Evolutionary conservation across 2,329 filamentous ascomycete genomes (phyloP), one percentile per base, ranked within the genome.

Genomic region (Albifimbria verrucaria): DNA sequence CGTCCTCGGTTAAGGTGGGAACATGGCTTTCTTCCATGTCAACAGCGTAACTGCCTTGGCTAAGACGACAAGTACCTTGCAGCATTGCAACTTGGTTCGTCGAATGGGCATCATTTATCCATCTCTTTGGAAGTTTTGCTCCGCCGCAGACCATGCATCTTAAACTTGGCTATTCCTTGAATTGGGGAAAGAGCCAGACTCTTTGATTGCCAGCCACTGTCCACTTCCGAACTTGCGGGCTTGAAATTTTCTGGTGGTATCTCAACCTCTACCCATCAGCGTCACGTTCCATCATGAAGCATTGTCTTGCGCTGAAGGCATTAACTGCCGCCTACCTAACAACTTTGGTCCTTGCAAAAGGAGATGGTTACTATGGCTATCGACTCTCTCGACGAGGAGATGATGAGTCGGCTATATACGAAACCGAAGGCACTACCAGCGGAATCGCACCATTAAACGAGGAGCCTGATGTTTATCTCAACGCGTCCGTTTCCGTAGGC

Each of bases 391-490:
- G 78, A 50, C 72, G 74, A 28, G 77, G 77, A 48, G 77, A 82
- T 59, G 74, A 76, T 7, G 70, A 77, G 23, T 76, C 79, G 2
- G 72, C 74, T 15, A 65, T 76, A 44, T 84, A 83, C 66, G 78
- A 80, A 58, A 85, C 81, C 0, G 76, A 70, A 43, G 72, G 74
- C 58, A 83, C 79, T 1, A 65, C 67, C 4, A 62, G 69, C 2
- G 76, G 75, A 46, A 74, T 75, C 20, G 72, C 71, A 7, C 61
- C 70, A 1, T 71, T 76, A 1, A 65, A 71, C 21, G 68, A 73
- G 1, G 72, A 76, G 45, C 82, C 82, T 3, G 82, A 86, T 58
- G 81, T 85, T 18, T 82, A 78, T 57, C 76, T 86, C 50, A 85
- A 85, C 59, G 82, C 82, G 9, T 77, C 74, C 1, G 77, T 85